Evolutionary conservation across 2,329 filamentous ascomycete genomes (phyloP).

Genomic region (Fusarium ramigenum): DNA sequence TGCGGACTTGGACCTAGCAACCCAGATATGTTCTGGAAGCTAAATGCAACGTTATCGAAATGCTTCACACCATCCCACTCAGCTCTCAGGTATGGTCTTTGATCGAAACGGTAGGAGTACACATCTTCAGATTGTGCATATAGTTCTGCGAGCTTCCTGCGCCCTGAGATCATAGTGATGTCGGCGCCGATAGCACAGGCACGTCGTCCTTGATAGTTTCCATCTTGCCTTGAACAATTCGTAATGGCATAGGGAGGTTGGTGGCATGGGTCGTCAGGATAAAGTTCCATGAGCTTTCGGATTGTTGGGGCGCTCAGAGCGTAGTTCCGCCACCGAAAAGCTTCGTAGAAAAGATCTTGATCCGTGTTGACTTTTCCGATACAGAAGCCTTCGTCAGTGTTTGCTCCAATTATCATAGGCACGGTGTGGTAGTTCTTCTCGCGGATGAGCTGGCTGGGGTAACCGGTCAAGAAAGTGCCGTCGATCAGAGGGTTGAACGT

Average conservation of each 20-base stretch:
- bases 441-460: conserved; percentile 56
- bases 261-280: conserved; percentile 58
- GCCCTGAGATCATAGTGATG: conserved; percentile 58
- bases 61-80: conserved; percentile 56
- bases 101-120: conserved; percentile 62
- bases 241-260: conserved; percentile 51
- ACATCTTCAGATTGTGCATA: conserved; percentile 50
- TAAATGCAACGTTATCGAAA: conserved; percentile 60
- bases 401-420: conserved; percentile 58
- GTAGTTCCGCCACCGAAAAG: conserved; percentile 55
- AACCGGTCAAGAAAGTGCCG: conserved; percentile 58
- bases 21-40: conserved; percentile 61
- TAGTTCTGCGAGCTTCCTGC: conserved; percentile 56
- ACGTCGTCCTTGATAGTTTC: conserved; percentile 54
- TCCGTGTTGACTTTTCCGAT: conserved; percentile 54
- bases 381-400: conserved; percentile 58
- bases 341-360: conserved; percentile 51
- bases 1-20: conserved; percentile 56
- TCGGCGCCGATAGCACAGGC: conserved; percentile 57
- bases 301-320: conserved; percentile 56
- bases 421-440: conserved; percentile 55
- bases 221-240: conserved; percentile 26
- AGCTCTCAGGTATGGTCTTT: conserved; percentile 53
- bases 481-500: conserved; percentile 58
- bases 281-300: conserved; percentile 55